Evolutionary conservation across 169 alveolate species (phyloP).

Genomic region (Perkinsus chesapeaki): DNA sequence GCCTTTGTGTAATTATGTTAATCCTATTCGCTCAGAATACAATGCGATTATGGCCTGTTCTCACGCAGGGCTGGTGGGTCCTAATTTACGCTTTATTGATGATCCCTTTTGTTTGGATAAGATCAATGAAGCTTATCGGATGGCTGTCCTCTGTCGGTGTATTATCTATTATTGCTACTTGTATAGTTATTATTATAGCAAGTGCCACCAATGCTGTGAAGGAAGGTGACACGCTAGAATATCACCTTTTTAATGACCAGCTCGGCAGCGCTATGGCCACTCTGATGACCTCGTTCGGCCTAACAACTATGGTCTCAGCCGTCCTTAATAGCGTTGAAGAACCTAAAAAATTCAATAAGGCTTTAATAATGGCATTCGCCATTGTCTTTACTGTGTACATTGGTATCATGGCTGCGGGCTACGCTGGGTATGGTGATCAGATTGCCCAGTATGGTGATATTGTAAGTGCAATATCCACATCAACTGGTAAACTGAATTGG

Average conservation of each 20-base stretch:
- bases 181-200: neutral
- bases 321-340: neutral
- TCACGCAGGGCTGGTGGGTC: neutral
- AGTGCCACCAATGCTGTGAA: neutral
- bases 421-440: neutral
- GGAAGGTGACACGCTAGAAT: neutral
- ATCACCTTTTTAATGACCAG: neutral
- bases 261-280: neutral
- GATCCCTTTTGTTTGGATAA: neutral
- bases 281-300: neutral
- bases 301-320: neutral
- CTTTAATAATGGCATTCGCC: neutral
- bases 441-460: neutral
- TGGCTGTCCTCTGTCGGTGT: neutral
- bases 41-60: neutral
- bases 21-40: neutral
- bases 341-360: neutral
- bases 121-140: neutral
- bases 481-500: neutral
- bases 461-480: neutral
- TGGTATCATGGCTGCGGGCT: neutral
- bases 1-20: neutral
- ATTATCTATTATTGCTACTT: neutral
- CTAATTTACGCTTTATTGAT: neutral
- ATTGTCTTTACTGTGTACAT: neutral